Conservation (phyloP, 2,329 filamentous ascomycete species). For the Cadophora sp. region DNA sequence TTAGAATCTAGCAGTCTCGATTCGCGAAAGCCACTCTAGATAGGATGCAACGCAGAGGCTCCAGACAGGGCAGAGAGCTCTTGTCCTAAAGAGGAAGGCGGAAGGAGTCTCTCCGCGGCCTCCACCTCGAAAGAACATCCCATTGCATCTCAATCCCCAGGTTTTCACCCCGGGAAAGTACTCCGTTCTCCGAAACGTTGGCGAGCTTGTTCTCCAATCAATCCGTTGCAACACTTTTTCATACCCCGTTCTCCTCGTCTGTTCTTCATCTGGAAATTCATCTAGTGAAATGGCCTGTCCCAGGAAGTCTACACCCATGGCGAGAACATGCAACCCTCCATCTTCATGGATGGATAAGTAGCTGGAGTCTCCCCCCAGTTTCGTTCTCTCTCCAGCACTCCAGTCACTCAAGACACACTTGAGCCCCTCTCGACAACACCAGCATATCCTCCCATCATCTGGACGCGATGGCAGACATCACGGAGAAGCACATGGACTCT, state of each 20-base stretch:
- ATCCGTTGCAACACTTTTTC: slow-evolving; percentile 2
- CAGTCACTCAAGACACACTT: slow-evolving; percentile 24
- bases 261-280: slow-evolving; percentile 26
- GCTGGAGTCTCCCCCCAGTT: slow-evolving; percentile 13
- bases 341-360: slow-evolving; percentile 22
- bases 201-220: slow-evolving; percentile 25
- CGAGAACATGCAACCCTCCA: slow-evolving; percentile 1
- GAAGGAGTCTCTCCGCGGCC: slow-evolving; percentile 18
- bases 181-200: slow-evolving; percentile 27
- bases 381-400: slow-evolving; percentile 22
- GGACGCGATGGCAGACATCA: slow-evolving; percentile 29
- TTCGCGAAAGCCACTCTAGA: slow-evolving; percentile 10
- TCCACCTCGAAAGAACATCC: slow-evolving; percentile 14
- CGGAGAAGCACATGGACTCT: slow-evolving; percentile 26
- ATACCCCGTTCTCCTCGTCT: slow-evolving; percentile 21
- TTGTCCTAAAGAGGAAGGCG: not conserved
- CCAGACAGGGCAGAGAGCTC: not conserved
- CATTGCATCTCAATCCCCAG: slow-evolving; percentile 30
- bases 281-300: slow-evolving; percentile 24
- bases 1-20: not conserved
- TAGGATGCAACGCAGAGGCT: slow-evolving; percentile 6
- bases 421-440: slow-evolving; percentile 11
- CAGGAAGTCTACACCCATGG: slow-evolving; percentile 15
- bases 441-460: slow-evolving; percentile 22
- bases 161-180: slow-evolving; percentile 25